Evolutionary conservation across 164 flowering plant species (phyloP), one percentile per base, ranked within the genome.

Genomic region (Amborella trichopoda): DNA sequence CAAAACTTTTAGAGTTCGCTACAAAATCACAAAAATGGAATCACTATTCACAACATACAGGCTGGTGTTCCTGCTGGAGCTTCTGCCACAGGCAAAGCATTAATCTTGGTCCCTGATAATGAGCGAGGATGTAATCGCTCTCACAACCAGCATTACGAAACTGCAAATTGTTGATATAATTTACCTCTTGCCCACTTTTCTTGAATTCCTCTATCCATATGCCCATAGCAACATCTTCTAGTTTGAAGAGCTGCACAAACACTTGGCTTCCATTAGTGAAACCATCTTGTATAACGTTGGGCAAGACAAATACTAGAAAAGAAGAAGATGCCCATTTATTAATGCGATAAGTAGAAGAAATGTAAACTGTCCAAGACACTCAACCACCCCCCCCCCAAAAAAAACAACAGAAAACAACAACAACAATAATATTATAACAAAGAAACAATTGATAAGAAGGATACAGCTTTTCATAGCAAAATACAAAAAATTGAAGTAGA

Each of bases 201-300:
- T 74, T 77, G 58, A 64, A 82, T 46, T 71, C 59, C 26, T 78
- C 73, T 39, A 89, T 74, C 97, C 97, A 84, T 48, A 89, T 82
- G 21, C 97, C 97, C 81, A 89, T 73, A 8, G 97, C 94, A 42
- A 89, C 97, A 60, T 89, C 97, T 67, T 89, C 97, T 17, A 89
- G 68, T 57, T 85, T 89, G 58, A 89, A 89, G 23, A 78, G 76
- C 97, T 89, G 71, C 25, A 49, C 62, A 48, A 49, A 24, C 38
- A 58, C n/a, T n/a, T n/a, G n/a, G n/a, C n/a, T 32, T 32, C 1
- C 11, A 32, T 32, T 32, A 32, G 36, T 32, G 13, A 32, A n/a
- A 32, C 36, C 11, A 2, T 32, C 11, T n/a, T 2, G 36, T 32
- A n/a, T n/a, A n/a, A n/a, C 2, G 36, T 32, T 32, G 11, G n/a